Percentiles rank a stretch among this genome's conserved stretches.
Conservation (phyloP, 192 early-diverging fungal genomes). For the Podila epigama region DNA sequence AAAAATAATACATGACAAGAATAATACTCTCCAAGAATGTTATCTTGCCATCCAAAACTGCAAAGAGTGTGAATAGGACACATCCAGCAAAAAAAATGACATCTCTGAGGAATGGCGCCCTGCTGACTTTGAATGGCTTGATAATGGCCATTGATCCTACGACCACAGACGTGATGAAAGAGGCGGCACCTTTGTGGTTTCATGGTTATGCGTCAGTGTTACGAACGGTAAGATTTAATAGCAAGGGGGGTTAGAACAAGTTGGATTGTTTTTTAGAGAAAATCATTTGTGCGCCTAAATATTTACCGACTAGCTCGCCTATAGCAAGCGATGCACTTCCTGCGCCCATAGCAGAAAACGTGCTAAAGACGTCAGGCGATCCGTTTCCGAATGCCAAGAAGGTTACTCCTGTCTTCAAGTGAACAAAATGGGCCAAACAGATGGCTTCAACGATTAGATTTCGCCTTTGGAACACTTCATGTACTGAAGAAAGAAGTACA, state of each 20-base stretch:
- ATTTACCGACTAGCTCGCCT: conserved; percentile 90
- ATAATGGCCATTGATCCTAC: conserved; percentile 84
- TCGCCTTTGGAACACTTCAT: too few relatives aligned
- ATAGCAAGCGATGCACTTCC: conserved; percentile 82
- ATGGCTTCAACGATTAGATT: background rate
- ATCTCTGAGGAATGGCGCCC: conserved; percentile 81
- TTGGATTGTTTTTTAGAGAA: too few relatives aligned
- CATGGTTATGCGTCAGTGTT: background rate
- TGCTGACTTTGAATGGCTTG: conserved; percentile 75
- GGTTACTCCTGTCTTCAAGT: conserved; percentile 78
- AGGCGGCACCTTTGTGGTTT: conserved; percentile 65
- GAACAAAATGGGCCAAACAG: background rate
- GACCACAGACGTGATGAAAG: conserved; percentile 87
- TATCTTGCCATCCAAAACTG: conserved; percentile 65
- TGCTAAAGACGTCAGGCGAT: conserved; percentile 90
- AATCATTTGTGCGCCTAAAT: too few relatives aligned
- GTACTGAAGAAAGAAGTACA: background rate
- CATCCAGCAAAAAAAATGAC: conserved; percentile 76
- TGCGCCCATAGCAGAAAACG: conserved; percentile 78
- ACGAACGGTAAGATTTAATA: background rate
- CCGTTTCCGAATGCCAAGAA: conserved; percentile 92
- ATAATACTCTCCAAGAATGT: conserved; percentile 60
- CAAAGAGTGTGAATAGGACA: conserved; percentile 58
- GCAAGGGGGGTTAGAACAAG: too few relatives aligned
- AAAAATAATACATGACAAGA: conserved; percentile 64